A percentile compares a stretch with the other conserved stretches of the same genome.
Evolutionary conservation across 805 yeast genomes (phyloP).

Genomic region (Hanseniaspora guilliermondii): DNA sequence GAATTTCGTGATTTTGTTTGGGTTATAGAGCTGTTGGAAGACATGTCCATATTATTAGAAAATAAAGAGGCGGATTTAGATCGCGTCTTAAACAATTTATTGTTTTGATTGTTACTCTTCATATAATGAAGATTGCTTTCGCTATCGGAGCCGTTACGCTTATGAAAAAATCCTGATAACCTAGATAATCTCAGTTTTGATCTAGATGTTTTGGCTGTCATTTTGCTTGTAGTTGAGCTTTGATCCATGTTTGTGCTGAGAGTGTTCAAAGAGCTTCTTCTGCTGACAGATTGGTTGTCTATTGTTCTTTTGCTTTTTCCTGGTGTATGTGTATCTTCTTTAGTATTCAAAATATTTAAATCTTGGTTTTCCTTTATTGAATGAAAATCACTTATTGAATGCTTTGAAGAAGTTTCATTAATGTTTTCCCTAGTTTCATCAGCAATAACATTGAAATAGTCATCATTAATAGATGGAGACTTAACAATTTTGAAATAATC

Average conservation of each 20-base stretch:
- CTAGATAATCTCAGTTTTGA: slow-evolving; percentile 3
- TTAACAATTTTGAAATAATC: slow-evolving; percentile 4
- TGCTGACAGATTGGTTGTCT: background rate
- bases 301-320: background rate
- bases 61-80: slow-evolving; percentile 6
- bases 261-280: background rate
- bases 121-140: background rate
- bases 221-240: slow-evolving; percentile 1
- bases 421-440: background rate
- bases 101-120: background rate
- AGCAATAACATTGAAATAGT: slow-evolving; percentile 7
- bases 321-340: background rate
- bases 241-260: background rate
- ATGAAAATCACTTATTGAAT: background rate
- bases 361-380: background rate
- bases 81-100: background rate
- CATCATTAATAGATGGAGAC: slow-evolving; percentile 12
- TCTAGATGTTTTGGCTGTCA: background rate
- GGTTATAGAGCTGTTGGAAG: background rate
- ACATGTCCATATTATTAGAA: background rate
- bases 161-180: background rate
- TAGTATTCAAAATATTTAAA: background rate
- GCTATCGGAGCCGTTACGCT: background rate
- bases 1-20: background rate
- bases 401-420: background rate